A percentile compares a stretch with the other conserved stretches of the same genome.
Conservation (phyloP, 768 basidiomycete genomes). For the Galerina sulciceps region DNA sequence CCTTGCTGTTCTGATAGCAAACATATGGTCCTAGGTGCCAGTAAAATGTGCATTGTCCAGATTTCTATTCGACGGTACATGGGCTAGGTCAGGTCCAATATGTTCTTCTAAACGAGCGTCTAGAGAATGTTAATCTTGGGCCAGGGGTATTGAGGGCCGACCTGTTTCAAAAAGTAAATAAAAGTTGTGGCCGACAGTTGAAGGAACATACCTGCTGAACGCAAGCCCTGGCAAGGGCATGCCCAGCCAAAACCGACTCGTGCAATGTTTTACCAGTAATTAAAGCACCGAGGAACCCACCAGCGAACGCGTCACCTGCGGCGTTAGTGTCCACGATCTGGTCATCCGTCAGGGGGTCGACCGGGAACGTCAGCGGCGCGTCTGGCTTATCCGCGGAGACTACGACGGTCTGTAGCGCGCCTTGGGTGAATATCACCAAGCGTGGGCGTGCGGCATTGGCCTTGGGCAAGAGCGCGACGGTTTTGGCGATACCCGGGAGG, state of each 20-base stretch:
- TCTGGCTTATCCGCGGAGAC: slow-evolving; percentile 64
- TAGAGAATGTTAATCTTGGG: slow-evolving; percentile 50
- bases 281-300: slow-evolving; percentile 89
- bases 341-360: slow-evolving; percentile 57
- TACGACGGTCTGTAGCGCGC: slow-evolving; percentile 76
- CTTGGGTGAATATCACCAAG: slow-evolving; percentile 90
- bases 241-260: slow-evolving; percentile 82
- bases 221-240: slow-evolving; percentile 85
- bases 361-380: slow-evolving; percentile 58
- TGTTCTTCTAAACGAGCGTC: neutral
- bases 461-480: slow-evolving; percentile 79
- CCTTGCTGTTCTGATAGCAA: too few relatives aligned
- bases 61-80: too few relatives aligned
- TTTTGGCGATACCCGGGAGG: slow-evolving; percentile 68
- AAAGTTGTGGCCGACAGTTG: neutral
- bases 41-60: too few relatives aligned
- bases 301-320: slow-evolving; percentile 97
- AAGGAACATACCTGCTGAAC: slow-evolving; percentile 64
- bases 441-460: slow-evolving; percentile 77
- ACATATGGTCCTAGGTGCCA: too few relatives aligned
- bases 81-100: too few relatives aligned
- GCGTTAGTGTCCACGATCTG: slow-evolving; percentile 97
- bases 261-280: slow-evolving; percentile 79
- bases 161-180: slow-evolving; percentile 28
- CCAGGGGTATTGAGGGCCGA: slow-evolving; percentile 58